phyloP scores from a whole-genome alignment of 257 asterid genomes.

The Handroanthus guayacan region DNA sequence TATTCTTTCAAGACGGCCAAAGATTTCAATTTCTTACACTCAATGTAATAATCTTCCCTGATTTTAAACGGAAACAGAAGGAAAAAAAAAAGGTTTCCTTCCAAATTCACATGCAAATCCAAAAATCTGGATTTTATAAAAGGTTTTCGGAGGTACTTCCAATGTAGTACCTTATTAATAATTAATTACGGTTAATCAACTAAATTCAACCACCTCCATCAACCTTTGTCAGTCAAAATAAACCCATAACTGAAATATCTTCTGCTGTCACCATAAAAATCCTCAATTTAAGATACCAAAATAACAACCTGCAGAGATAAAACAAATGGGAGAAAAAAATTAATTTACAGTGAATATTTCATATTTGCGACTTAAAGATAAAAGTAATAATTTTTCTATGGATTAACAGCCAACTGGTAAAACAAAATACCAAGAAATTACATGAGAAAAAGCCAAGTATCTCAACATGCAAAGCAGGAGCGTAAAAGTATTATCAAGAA shows the following conservation, averaged over 20 bases:
- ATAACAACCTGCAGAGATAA: conserved; percentile 30
- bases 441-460: background rate
- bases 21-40: conserved; percentile 16
- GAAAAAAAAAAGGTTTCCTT: background rate
- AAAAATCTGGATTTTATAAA: conserved; percentile 7
- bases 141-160: background rate
- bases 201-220: conserved; percentile 31
- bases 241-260: conserved; percentile 23
- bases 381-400: background rate
- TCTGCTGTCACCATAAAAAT: conserved; percentile 17
- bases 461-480: background rate
- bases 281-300: background rate
- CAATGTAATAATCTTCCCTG: conserved; percentile 23
- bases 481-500: conserved; percentile 13
- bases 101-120: conserved; percentile 27
- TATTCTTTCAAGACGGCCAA: background rate
- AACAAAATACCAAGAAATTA: background rate
- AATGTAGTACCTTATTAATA: conserved; percentile 7
- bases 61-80: background rate
- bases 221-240: conserved; percentile 35
- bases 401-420: conserved; percentile 12
- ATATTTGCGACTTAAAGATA: background rate
- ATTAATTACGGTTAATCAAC: background rate
- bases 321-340: background rate
- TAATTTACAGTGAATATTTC: background rate